phyloP scores from a whole-genome alignment of 352 stramenopile species.

The Elongisporangium prolatum region DNA sequence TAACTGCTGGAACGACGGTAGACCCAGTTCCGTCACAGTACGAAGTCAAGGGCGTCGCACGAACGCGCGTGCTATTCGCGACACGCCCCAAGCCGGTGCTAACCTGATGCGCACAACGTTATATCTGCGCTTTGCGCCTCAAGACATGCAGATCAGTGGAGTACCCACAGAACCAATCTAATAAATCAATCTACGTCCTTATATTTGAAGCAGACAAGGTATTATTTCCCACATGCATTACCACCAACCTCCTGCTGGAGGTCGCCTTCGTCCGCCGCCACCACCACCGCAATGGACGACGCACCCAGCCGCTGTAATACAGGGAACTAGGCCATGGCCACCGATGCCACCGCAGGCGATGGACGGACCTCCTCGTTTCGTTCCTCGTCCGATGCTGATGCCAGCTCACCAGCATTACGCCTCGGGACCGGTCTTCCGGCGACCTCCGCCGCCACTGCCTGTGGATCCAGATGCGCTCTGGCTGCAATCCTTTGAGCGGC shows the following conservation, averaged over 20 bases:
- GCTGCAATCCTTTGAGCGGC: conserved; percentile 20
- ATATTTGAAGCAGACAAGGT: neutral
- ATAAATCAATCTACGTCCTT: neutral
- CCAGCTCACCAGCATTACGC: conserved; percentile 7
- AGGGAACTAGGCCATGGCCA: neutral
- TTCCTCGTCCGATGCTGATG: neutral
- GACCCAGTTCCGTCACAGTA: conserved; percentile 25
- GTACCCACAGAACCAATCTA: neutral
- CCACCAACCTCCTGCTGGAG: neutral
- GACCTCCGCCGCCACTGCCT: conserved; percentile 6
- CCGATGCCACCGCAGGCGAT: neutral
- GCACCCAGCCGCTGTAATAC: neutral
- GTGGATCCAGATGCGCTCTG: conserved; percentile 19
- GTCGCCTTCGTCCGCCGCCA: neutral
- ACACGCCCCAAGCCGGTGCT: conserved; percentile 75
- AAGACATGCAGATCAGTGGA: neutral
- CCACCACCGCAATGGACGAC: neutral
- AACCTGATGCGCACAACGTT: neutral
- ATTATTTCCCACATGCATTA: neutral
- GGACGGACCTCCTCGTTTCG: neutral
- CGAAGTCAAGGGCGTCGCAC: conserved; percentile 77
- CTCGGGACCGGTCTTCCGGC: conserved; percentile 2
- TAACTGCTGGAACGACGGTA: neutral
- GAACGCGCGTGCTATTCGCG: conserved; percentile 71
- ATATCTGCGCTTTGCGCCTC: neutral